Conservation (phyloP, 148 eudicot species). For the Nyssa sinensis region DNA sequence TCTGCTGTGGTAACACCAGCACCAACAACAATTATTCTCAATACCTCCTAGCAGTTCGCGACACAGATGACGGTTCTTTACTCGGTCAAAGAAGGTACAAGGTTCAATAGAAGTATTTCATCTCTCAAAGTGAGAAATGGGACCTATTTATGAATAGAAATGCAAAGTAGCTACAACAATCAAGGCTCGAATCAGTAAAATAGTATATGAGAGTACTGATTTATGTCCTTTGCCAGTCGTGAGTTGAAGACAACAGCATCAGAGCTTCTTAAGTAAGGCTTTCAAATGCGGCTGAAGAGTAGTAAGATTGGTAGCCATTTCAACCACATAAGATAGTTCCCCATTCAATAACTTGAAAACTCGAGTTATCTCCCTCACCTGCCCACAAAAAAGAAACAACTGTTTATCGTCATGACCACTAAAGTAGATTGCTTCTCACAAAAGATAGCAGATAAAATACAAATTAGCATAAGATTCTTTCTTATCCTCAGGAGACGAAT, state of each 20-base stretch:
- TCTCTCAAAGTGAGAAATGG: background rate
- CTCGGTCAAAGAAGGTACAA: background rate
- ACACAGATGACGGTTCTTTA: background rate
- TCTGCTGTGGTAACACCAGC: no score
- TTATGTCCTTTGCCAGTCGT: background rate
- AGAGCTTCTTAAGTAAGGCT: conserved; percentile 46
- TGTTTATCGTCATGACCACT: background rate
- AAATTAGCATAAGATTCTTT: background rate
- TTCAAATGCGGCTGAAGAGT: conserved; percentile 41
- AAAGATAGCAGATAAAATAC: background rate
- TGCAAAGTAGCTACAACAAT: background rate
- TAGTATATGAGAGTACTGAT: no score
- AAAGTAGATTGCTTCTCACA: background rate
- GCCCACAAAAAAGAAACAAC: conserved; percentile 10
- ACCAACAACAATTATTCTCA: background rate
- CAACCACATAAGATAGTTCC: conserved; percentile 42
- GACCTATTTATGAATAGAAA: background rate
- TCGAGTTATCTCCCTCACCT: conserved; percentile 51
- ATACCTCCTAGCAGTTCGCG: background rate
- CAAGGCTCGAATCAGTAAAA: background rate
- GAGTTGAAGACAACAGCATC: conserved; percentile 14
- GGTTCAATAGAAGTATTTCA: background rate
- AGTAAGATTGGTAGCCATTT: conserved; percentile 42
- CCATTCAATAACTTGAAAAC: conserved; percentile 39
- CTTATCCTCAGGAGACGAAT: background rate